Evolutionary conservation across 495 filamentous ascomycete genomes (phyloP), one percentile per base, ranked within the genome.

Genomic region (Daldinia childiae): DNA sequence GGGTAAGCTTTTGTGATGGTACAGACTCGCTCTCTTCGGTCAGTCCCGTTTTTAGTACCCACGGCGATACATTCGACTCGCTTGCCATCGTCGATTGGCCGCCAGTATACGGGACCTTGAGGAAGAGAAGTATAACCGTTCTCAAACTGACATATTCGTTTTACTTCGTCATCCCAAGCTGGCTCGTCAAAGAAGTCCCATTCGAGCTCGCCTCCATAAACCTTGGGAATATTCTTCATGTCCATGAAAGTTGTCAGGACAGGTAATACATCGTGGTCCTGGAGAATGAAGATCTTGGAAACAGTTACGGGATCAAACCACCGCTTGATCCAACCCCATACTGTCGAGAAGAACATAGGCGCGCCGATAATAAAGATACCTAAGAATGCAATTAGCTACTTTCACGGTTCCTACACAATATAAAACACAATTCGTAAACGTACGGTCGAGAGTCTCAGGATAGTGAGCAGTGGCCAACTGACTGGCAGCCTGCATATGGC

Each of bases 301-400:
- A 93, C 92, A 51, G 94, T 97, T 64, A 91, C 91, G 27, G 94
- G 94, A 80, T 97, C 94, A 77, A 97, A 97, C 94, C 94, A 97
- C 75, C 90, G 89, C 83, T 97, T 96, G 80, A 96, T 90, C 94
- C 94, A 97, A 69, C 91, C 87, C 94, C 94, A 97, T 58, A 97
- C 92, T 11, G 93, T 96, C 30, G 92, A 92, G 82, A 97, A 97
- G 85, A 96, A 97, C 48, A 88, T 84, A 4, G 94, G 94, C 0
- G 94, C 94, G 51, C 93, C 93, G 67, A 97, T 91, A 75, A 97
- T 92, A 86, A 92, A 74, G 32, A 70, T 62, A 21, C 52, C 72
- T 73, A 27, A 9, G 17, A 48, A 48, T 11, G 1, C 12, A 12
- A 24, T 48, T 4, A 48, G 43, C 1, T 12, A 24, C 9, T 21